Percentiles rank a stretch among this genome's conserved stretches.
These are phyloP conservation scores for Ceratobasidium papillatum DNA, from an alignment of 1,284 basidiomycete genomes.

Conservation along the genomic window DNA sequence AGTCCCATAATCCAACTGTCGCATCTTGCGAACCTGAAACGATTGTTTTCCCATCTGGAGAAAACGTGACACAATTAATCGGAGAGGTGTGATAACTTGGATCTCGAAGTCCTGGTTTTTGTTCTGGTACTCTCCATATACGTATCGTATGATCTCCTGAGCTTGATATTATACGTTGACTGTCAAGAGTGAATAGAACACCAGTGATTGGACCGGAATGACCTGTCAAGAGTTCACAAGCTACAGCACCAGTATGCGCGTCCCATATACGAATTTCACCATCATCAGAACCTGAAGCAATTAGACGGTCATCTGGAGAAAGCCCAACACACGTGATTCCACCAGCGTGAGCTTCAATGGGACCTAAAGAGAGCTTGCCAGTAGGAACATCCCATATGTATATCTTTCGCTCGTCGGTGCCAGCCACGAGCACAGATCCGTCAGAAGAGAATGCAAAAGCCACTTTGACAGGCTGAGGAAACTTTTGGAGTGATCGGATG, in stretches of 20 bases:
- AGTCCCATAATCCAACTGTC: conserved; percentile 38
- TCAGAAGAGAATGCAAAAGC: no score
- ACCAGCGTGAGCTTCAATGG: background rate
- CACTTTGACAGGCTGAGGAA: no score
- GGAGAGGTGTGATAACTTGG: background rate
- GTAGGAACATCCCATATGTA: background rate
- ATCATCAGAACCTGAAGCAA: conserved; percentile 41
- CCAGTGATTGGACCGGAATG: background rate
- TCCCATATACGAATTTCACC: conserved; percentile 17
- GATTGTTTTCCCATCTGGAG: conserved; percentile 16
- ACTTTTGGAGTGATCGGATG: no score
- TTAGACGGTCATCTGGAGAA: conserved; percentile 26
- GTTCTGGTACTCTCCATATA: conserved; percentile 25
- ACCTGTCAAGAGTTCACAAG: background rate
- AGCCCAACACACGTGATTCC: conserved; percentile 12
- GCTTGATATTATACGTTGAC: conserved; percentile 25
- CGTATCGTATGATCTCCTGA: conserved; percentile 23
- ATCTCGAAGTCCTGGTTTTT: background rate
- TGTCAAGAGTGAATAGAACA: conserved; percentile 31
- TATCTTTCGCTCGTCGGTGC: background rate
- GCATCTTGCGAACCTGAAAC: conserved; percentile 20
- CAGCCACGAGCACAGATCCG: background rate
- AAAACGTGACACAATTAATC: conserved; percentile 36
- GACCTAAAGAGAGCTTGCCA: background rate
- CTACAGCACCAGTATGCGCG: background rate